A percentile compares a stretch with the other conserved stretches of the same genome.
phyloP scores from a whole-genome alignment of 176 grass and related monocot species.

The Oryza brachyantha region DNA sequence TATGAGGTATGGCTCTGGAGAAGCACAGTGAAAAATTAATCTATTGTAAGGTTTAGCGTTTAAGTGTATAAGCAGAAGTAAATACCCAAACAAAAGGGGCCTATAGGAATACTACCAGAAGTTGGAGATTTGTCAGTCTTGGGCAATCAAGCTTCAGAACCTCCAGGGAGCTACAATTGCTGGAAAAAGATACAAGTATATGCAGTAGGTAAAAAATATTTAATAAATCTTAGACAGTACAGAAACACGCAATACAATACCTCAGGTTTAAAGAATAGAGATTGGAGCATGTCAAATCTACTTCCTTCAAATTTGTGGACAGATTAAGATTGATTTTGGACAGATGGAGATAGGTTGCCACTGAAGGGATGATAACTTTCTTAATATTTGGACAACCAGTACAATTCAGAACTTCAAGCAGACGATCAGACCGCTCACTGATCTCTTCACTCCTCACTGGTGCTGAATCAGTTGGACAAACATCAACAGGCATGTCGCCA shows the following conservation, averaged over 20 bases:
- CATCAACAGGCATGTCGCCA: slow-evolving; percentile 50
- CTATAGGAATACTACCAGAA: slow-evolving; percentile 57
- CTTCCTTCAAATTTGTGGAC: slow-evolving; percentile 90
- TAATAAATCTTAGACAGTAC: neutral
- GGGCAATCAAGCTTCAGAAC: slow-evolving; percentile 94
- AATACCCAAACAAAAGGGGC: too few species aligned
- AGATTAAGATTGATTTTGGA: slow-evolving; percentile 97
- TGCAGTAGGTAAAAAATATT: neutral
- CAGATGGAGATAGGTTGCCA: slow-evolving; percentile 59
- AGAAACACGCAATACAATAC: slow-evolving; percentile 41
- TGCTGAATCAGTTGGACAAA: slow-evolving; percentile 29
- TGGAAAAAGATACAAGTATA: slow-evolving; percentile 32
- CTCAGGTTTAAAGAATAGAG: slow-evolving; percentile 79
- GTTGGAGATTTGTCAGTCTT: slow-evolving; percentile 74
- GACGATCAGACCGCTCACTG: slow-evolving; percentile 36
- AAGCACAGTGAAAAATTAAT: too few species aligned
- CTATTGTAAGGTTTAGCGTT: too few species aligned
- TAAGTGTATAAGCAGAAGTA: too few species aligned
- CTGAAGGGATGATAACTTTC: slow-evolving; percentile 78
- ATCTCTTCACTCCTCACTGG: slow-evolving; percentile 21
- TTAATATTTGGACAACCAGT: slow-evolving; percentile 94
- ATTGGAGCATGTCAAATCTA: slow-evolving; percentile 73
- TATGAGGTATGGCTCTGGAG: too few species aligned
- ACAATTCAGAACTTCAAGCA: slow-evolving; percentile 88
- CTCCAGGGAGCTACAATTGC: slow-evolving; percentile 84